Evolutionary conservation across 2,329 filamentous ascomycete genomes (phyloP), one percentile per base, ranked within the genome.

Genomic region (Diaporthe sp.): DNA sequence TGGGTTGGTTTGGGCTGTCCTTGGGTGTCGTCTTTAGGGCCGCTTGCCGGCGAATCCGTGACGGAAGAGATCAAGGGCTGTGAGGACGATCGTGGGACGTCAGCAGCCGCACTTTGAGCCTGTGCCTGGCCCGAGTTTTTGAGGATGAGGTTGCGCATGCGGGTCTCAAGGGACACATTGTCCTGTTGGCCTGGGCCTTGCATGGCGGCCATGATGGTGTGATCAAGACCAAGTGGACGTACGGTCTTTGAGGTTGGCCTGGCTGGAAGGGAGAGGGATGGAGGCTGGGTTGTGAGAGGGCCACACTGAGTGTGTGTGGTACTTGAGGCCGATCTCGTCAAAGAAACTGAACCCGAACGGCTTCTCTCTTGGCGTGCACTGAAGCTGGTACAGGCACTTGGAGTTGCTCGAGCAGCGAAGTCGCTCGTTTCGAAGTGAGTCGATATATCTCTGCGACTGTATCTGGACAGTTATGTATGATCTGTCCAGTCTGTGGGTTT

Each of bases 61-160:
- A 25, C 10, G 42, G 65, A 37, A 65, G 57, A 25, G 31, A 25
- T 9, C 28, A 65, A 57, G 61, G 71, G 20, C 34, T 61, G 61
- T 37, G 47, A 39, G 44, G 75, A 70, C 31, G 55, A 72, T 39
- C 42, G 58, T 34, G 61, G 51, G 22, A 61, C 51, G 20, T 42
- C 55, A 39, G 71, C 34, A 42, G 25, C 28, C 60, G n/a, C 39
- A 63, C 34, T 31, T 49, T 65, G 63, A 42, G 20, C 37, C 37
- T 57, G 63, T 37, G 73, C 63, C 70, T 57, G 71, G 37, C 75
- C 77, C 13, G 71, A 76, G 60, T 78, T 81, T 51, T 75, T 73
- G 22, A 81, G 39, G 8, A 79, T 80, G 76, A 81, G 76, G 28
- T 73, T 76, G 51, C 78, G 73, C 42, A 81, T 74, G 6, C 75